phyloP scores from a whole-genome alignment of 2,329 filamentous ascomycete species.

The Tolypocladium sp. region DNA sequence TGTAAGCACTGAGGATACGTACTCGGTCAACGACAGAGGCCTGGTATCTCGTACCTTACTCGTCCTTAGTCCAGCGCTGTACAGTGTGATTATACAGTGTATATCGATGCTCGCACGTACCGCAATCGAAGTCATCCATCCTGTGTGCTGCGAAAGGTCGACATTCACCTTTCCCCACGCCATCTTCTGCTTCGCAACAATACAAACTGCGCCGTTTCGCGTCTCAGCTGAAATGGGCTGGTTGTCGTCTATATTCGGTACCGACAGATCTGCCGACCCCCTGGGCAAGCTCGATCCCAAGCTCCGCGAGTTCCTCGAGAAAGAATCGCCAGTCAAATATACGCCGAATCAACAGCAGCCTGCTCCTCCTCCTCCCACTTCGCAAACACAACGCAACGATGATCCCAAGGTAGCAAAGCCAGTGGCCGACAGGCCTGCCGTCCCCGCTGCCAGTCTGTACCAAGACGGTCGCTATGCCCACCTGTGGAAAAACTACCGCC shows the following conservation, averaged over 20 bases:
- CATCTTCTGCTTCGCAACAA: too few relatives aligned
- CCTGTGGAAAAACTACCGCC: slow-evolving; percentile 85
- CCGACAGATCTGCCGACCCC: slow-evolving; percentile 42
- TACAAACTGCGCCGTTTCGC: neutral
- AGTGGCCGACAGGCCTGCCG: slow-evolving; percentile 12
- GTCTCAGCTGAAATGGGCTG: slow-evolving; percentile 40
- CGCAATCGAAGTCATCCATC: too few relatives aligned
- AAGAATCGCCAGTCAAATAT: slow-evolving; percentile 71
- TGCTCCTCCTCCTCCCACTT: slow-evolving; percentile 4
- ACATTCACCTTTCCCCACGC: neutral
- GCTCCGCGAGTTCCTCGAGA: slow-evolving; percentile 74
- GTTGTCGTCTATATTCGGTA: slow-evolving; percentile 44
- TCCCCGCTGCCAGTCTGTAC: slow-evolving; percentile 44
- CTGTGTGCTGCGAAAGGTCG: neutral
- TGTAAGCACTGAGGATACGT: neutral
- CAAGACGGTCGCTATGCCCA: slow-evolving; percentile 64
- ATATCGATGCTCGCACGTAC: neutral
- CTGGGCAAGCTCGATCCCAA: slow-evolving; percentile 71
- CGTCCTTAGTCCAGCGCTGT: too few relatives aligned
- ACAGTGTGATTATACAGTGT: neutral
- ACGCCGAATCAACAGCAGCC: slow-evolving; percentile 17
- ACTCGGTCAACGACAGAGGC: neutral
- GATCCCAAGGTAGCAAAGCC: slow-evolving; percentile 9
- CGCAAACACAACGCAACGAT: slow-evolving; percentile 4
- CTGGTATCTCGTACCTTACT: too few relatives aligned